Evolutionary conservation across 2,329 filamentous ascomycete genomes (phyloP), one percentile per base, ranked within the genome.

Genomic region (Ceratocystis colombiana): DNA sequence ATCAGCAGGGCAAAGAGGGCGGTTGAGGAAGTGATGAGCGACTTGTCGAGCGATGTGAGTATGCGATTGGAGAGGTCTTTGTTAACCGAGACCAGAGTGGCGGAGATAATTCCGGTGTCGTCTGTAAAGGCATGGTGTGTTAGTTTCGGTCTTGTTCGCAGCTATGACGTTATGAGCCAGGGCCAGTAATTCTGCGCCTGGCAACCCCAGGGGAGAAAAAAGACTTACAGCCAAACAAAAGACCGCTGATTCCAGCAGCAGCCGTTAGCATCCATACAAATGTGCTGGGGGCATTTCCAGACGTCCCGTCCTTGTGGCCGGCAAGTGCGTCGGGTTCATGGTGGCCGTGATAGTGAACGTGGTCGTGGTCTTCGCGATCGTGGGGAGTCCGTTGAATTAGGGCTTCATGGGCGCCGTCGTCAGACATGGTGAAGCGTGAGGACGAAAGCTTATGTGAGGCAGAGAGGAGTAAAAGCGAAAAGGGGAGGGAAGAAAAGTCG

Each of bases 11-110:
- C 87, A 68, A 86, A 82, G 61, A 89, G 80, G 3, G 85, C 83
- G 4, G 87, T 88, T 25, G 81, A 82, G n/a, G 84, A 86, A 2
- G 87, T 89, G 71, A 88, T 86, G 69, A 89, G 77, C 5, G 86
- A 88, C 73, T 86, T 89, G 74, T 88, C 85, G 71, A 86, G 75
- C 0, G 84, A 82, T 1, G 80, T 84, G 30, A 88, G 78, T 7
- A 78, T 74, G 61, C 80, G 81, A 66, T 76, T 73, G 33, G 82
- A 84, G 41, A 88, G 81, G 7, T 84, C 82, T 1, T 76, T 78
- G 63, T 80, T 81, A 69, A 88, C 81, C 1, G 84, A 86, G 59
- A 88, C 82, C 45, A 88, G 78, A 0, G 84, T 87, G 1, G 85
- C 83, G 41, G 85, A 88, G 66, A 88, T 87, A 17, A 88, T 86